These are phyloP conservation scores for Metschnikowia gelsemii DNA, from an alignment of 805 yeast genomes.

Conservation along the genomic window DNA sequence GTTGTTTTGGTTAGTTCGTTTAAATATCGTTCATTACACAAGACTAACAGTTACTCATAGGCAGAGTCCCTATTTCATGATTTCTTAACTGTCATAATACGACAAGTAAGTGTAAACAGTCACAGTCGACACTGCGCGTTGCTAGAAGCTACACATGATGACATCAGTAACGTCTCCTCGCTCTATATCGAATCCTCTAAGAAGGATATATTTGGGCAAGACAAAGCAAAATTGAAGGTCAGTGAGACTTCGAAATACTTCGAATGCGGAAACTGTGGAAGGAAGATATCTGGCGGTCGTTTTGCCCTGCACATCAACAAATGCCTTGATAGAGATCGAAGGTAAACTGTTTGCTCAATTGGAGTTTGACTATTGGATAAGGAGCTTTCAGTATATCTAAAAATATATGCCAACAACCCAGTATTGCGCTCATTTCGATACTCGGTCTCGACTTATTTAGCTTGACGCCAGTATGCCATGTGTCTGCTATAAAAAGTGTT, in stretches of 20 bases:
- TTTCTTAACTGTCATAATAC: slow-evolving; percentile 31
- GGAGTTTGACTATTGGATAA: too few species aligned
- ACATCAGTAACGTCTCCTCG: neutral
- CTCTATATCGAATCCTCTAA: slow-evolving; percentile 4
- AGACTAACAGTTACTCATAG: slow-evolving; percentile 19
- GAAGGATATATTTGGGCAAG: slow-evolving; percentile 52
- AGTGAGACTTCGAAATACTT: slow-evolving; percentile 60
- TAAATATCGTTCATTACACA: neutral
- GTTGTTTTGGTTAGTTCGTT: slow-evolving; percentile 2
- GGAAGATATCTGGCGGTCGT: slow-evolving; percentile 87
- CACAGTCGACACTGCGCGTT: slow-evolving; percentile 12
- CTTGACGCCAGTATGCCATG: too few species aligned
- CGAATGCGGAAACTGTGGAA: slow-evolving; percentile 74
- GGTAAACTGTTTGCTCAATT: too few species aligned
- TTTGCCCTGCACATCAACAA: slow-evolving; percentile 93
- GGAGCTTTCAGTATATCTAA: too few species aligned
- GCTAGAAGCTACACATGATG: slow-evolving; percentile 3
- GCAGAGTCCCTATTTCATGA: slow-evolving; percentile 40
- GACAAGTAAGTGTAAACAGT: slow-evolving; percentile 25
- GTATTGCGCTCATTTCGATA: too few species aligned
- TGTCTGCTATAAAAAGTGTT: too few species aligned
- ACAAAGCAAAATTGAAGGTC: slow-evolving; percentile 41
- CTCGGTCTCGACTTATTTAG: too few species aligned
- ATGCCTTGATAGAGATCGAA: slow-evolving; percentile 57
- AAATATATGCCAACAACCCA: too few species aligned